Percentiles rank a stretch among this genome's conserved stretches.
These are phyloP conservation scores for Candida loeiensis DNA, from an alignment of 805 yeast genomes.

Conservation along the genomic window DNA sequence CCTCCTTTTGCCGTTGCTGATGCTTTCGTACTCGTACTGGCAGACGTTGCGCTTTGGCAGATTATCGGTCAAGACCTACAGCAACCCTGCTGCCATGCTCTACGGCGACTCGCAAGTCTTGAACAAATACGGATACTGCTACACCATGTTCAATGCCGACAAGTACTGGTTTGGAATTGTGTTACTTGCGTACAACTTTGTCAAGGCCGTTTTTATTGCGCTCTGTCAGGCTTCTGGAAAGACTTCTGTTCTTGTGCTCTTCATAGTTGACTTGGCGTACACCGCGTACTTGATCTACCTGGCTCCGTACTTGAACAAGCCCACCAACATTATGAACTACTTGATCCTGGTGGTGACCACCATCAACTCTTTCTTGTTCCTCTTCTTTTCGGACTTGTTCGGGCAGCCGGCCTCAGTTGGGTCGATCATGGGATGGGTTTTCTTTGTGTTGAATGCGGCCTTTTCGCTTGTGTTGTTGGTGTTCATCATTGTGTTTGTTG, in stretches of 20 bases:
- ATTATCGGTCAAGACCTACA: constrained; percentile 53
- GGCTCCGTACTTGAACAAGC: constrained; percentile 76
- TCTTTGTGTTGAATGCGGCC: constrained; percentile 85
- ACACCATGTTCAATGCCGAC: constrained; percentile 81
- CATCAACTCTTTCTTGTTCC: constrained; percentile 76
- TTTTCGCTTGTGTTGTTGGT: constrained; percentile 73
- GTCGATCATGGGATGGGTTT: constrained; percentile 89
- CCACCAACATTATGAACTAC: constrained; percentile 76
- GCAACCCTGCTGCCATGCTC: constrained; percentile 82
- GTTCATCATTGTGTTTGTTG: constrained; percentile 62
- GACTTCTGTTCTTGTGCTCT: constrained; percentile 73
- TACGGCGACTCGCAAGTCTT: constrained; percentile 74
- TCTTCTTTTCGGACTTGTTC: constrained; percentile 82
- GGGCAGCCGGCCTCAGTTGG: constrained; percentile 75
- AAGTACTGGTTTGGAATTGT: constrained; percentile 82
- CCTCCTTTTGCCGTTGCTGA: constrained; percentile 55
- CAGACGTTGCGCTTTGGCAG: constrained; percentile 63
- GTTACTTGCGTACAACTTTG: constrained; percentile 53
- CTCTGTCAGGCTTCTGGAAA: constrained; percentile 79
- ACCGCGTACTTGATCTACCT: constrained; percentile 58
- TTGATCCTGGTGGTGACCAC: constrained; percentile 68
- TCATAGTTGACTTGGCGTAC: constrained; percentile 71
- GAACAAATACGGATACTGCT: constrained; percentile 81
- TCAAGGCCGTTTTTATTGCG: constrained; percentile 71
- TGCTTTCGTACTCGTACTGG: constrained; percentile 63